A percentile compares a stretch with the other conserved stretches of the same genome.
phyloP scores from a whole-genome alignment of 2,329 filamentous ascomycete genomes.

The Microsporum audouinii region DNA sequence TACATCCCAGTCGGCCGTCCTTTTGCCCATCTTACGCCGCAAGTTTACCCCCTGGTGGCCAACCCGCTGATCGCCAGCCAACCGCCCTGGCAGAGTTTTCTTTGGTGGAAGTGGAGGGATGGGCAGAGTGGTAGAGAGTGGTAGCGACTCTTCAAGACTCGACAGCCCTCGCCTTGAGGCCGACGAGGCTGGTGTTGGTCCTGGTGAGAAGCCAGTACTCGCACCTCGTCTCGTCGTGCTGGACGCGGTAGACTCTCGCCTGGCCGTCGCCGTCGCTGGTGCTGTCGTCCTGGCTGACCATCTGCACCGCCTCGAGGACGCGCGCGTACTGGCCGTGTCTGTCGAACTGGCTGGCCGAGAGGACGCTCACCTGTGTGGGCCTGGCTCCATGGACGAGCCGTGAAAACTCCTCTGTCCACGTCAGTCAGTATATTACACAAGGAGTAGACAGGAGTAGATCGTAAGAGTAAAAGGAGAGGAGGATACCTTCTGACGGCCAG shows the following conservation, averaged over 20 bases:
- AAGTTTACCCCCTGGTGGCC: not conserved
- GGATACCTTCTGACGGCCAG: not conserved
- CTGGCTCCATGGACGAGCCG: not conserved
- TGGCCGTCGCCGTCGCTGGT: constrained; percentile 36
- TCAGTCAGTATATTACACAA: not conserved
- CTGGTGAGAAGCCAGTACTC: constrained; percentile 73
- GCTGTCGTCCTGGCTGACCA: constrained; percentile 10
- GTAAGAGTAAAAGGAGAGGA: not conserved
- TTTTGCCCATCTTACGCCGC: not conserved
- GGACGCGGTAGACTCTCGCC: constrained; percentile 63
- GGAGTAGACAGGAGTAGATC: not conserved
- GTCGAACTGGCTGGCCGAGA: constrained; percentile 64
- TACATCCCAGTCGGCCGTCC: not conserved
- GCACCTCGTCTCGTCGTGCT: constrained; percentile 49
- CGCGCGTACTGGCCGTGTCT: constrained; percentile 53
- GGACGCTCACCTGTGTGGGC: constrained; percentile 32
- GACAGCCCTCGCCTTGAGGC: constrained; percentile 64
- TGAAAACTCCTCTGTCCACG: not conserved
- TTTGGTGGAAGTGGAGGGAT: not conserved
- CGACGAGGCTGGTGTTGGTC: constrained; percentile 53
- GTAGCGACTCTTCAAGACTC: constrained; percentile 46
- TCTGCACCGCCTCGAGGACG: constrained; percentile 37
- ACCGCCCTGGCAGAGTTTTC: not conserved
- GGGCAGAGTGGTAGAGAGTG: too few species aligned
- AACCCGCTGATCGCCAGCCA: not conserved